Evolutionary conservation across 768 basidiomycete species (phyloP), one percentile per base, ranked within the genome.

Genomic region (Naganishia friedmannii): DNA sequence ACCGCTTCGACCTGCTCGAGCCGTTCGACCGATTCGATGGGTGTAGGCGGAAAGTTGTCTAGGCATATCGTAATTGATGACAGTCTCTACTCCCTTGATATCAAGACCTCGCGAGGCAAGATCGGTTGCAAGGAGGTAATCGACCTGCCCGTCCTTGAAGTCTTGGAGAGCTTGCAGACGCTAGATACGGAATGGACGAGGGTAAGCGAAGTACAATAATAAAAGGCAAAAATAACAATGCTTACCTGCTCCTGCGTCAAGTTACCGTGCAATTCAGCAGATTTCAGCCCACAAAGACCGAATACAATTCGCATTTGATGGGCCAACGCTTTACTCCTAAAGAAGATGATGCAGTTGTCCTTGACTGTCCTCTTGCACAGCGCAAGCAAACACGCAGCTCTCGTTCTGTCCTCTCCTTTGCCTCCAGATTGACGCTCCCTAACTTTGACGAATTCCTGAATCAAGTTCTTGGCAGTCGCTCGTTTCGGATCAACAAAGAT

Each of bases 51-150:
- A 88, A 39, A 97, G 83, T 77, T 93, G 90, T 23, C 87, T 86
- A 12, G 96, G 96, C 95, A 98, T 96, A 79, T 99, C 96, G 78
- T 94, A 98, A 81, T 99, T 99, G 80, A 99, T 93, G 72, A 99
- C 92, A 2, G 93, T 93, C 78, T 98, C 92, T 29, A 97, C 89
- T 19, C 94, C 94, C 79, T 94, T 95, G 84, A 99, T 96, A 82
- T 98, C 95, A 32, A 99, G 85, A 81, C 96, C 92, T 71, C 93
- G 88, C 67, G 93, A 91, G 37, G 96, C 96, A 42, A 99, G 83
- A 79, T 98, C 96, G 0, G 96, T 99, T 2, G 94, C 95, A 85
- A 99, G 90, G 10, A 99, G 84, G 81, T 88, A 98, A 80, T 93
- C 90, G n/a, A 90, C 90, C 31, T 85, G 79, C 23, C 92, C 90